phyloP scores from a whole-genome alignment of 345 rosid species.

The Populus pruinosa region DNA sequence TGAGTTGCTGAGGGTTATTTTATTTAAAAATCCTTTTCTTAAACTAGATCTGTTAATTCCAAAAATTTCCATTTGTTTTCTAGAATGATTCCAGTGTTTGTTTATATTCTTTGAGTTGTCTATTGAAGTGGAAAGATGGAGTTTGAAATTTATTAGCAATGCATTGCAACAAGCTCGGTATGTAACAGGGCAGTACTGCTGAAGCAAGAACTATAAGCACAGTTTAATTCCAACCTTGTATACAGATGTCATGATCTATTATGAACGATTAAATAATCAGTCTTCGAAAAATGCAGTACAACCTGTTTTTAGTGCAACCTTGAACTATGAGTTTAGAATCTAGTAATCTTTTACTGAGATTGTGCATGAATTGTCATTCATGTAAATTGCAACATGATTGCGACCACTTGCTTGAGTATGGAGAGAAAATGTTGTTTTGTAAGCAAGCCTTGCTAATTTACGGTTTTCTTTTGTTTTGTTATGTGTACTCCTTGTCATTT shows the following conservation, averaged over 20 bases:
- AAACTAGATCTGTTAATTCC: not conserved
- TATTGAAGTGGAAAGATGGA: not conserved
- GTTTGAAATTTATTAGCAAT: not conserved
- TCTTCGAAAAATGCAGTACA: not conserved
- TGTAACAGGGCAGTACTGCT: not conserved
- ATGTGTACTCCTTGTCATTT: not conserved
- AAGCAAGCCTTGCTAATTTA: not conserved
- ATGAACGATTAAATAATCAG: not conserved
- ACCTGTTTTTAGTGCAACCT: not conserved
- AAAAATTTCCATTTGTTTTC: not conserved
- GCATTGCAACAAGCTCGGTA: not conserved
- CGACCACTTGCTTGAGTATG: not conserved
- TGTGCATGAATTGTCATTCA: not conserved
- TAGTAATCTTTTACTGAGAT: not conserved
- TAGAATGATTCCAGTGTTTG: not conserved
- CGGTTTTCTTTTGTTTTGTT: not conserved
- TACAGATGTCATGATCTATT: not conserved
- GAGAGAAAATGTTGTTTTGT: not conserved
- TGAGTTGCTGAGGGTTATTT: slow-evolving; percentile 41
- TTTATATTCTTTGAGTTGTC: not conserved
- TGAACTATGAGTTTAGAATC: not conserved
- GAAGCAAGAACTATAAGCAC: not conserved
- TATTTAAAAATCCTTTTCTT: not conserved
- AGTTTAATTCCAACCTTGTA: not conserved
- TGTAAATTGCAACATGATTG: not conserved